Percentiles rank a stretch among this genome's conserved stretches.
phyloP scores from a whole-genome alignment of 208 protist species.

The Naegleria gruberi region DNA sequence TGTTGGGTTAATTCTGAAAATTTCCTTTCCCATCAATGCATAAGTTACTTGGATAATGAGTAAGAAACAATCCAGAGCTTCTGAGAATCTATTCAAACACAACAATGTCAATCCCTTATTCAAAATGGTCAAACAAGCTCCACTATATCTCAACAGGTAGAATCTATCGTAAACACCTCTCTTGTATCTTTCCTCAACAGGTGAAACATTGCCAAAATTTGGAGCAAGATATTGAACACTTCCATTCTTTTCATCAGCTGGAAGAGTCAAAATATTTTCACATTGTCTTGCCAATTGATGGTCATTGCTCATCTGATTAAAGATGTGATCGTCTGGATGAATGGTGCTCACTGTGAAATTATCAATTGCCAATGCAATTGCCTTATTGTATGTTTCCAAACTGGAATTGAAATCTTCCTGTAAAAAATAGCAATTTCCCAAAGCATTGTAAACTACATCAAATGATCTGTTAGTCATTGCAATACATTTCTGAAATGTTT shows the following conservation, averaged over 20 bases:
- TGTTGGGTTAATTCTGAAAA: background rate
- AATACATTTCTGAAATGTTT: background rate
- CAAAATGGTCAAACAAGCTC: background rate
- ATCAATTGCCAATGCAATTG: background rate
- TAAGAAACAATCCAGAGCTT: background rate
- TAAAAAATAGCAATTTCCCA: background rate
- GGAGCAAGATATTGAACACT: background rate
- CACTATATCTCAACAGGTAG: background rate
- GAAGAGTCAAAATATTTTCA: background rate
- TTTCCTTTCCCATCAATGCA: background rate
- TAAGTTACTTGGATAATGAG: background rate
- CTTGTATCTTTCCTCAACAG: background rate
- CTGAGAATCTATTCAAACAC: background rate
- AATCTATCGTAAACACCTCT: background rate
- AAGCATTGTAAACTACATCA: background rate
- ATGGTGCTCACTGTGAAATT: background rate
- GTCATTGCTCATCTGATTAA: background rate
- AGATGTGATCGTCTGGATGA: background rate
- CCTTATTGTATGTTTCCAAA: background rate
- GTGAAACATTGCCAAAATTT: background rate
- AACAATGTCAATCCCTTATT: background rate
- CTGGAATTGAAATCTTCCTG: background rate
- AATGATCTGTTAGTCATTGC: background rate
- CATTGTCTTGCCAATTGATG: background rate
- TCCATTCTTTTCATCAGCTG: background rate